Base-by-base conservation (phyloP, 805 yeast species). In the Candida alai region DNA sequence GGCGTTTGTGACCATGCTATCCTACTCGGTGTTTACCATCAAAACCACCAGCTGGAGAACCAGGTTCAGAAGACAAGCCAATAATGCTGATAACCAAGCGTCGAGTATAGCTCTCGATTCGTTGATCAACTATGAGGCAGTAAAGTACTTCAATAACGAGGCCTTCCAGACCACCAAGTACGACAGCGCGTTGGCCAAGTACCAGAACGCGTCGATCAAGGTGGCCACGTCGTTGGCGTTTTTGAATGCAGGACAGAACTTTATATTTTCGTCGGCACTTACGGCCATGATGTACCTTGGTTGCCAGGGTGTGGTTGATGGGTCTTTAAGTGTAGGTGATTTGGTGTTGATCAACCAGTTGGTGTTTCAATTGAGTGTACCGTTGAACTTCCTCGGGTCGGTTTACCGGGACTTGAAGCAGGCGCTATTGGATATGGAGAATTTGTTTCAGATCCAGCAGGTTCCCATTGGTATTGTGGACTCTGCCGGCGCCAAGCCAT, bases 221-320 rank as follows among this genome's bases (percentile, higher is more conserved):
- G 86, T 84, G n/a, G 88, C 90, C 2, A 84, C 90, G 3, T 84
- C 93, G 1, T 62, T 84, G 42, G 88, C 93, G 16, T 84, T 73
- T 49, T 65, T 84, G 41, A 84, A 84, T 44, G 70, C 87, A 0
- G 94, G 94, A 12, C 94, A 84, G 55, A 84, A 80, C 52, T 47
- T 83, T 36, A 84, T 84, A 20, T 84, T 84, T 61, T 85, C 97
- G 0, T 60, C 84, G 25, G 97, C 98, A 1, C 65, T 93, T 43
- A 93, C 98, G 1, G 84, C 80, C 2, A 93, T 93, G 94, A 93
- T 93, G 98, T 93, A 85, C 57, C 81, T 93, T 95, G 97, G 96
- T 11, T 86, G 96, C 49, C 77, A 79, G 36, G 97, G 97, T 18
- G 93, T 93, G n/a, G 78, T 87, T 10, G 59, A 74, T 3, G 96